Conservation (phyloP, 768 basidiomycete genomes). For the Boletus patriciae region DNA sequence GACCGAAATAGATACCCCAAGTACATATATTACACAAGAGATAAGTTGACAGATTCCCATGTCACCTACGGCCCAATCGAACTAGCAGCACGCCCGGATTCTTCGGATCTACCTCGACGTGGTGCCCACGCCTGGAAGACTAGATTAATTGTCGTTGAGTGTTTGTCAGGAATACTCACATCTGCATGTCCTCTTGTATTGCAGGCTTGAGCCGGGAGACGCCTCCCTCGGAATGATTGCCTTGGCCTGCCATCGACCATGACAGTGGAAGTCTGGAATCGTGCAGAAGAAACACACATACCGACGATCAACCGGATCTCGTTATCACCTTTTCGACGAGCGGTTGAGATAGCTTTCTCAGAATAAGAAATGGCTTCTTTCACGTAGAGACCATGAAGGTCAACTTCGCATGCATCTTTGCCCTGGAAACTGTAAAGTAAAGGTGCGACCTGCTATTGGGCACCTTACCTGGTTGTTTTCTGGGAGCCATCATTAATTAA, state of each 20-base stretch:
- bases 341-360: slow-evolving; percentile 66
- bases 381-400: slow-evolving; percentile 90
- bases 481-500: slow-evolving; percentile 25
- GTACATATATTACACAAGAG: background rate
- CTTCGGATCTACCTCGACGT: slow-evolving; percentile 70
- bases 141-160: background rate
- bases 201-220: slow-evolving; percentile 87
- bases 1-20: background rate
- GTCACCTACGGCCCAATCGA: slow-evolving; percentile 26
- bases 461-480: slow-evolving; percentile 69
- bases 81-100: slow-evolving; percentile 88
- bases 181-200: slow-evolving; percentile 77
- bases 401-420: slow-evolving; percentile 68
- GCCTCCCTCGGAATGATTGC: slow-evolving; percentile 77
- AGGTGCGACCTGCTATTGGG: background rate
- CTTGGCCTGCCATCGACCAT: slow-evolving; percentile 59
- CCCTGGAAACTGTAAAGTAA: slow-evolving; percentile 40
- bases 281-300: slow-evolving; percentile 34
- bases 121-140: slow-evolving; percentile 59
- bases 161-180: slow-evolving; percentile 42
- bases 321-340: slow-evolving; percentile 56
- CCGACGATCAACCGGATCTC: slow-evolving; percentile 85
- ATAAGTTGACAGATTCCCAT: background rate
- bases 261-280: background rate
- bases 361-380: slow-evolving; percentile 82